These are phyloP conservation scores for Sporobolomyces pararoseus DNA, from an alignment of 768 basidiomycete species.

Conservation along the genomic window DNA sequence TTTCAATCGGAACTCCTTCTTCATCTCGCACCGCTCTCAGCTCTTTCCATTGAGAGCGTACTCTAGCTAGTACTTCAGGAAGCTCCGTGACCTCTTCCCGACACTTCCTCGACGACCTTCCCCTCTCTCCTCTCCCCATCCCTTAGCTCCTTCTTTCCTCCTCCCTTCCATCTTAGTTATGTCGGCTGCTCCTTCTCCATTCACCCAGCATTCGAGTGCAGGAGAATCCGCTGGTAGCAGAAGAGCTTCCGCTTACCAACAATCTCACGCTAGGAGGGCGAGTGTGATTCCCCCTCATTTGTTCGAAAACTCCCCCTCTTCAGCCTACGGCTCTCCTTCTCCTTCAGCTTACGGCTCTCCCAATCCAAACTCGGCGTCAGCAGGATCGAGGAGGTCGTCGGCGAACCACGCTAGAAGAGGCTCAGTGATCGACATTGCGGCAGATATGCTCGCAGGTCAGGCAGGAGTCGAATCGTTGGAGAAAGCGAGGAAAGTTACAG, in stretches of 20 bases:
- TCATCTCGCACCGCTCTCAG: too few species aligned
- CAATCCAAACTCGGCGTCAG: neutral
- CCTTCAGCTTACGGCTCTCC: slow-evolving; percentile 10
- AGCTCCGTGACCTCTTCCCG: too few species aligned
- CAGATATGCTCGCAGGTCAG: slow-evolving; percentile 36
- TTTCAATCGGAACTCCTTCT: too few species aligned
- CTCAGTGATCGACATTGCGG: slow-evolving; percentile 35
- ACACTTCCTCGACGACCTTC: too few species aligned
- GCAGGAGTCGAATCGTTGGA: slow-evolving; percentile 36
- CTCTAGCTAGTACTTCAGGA: too few species aligned
- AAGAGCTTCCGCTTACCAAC: slow-evolving; percentile 8
- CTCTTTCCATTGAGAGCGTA: too few species aligned
- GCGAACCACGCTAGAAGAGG: slow-evolving; percentile 22
- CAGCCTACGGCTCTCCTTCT: neutral
- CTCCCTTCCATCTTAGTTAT: too few species aligned
- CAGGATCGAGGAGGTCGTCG: neutral
- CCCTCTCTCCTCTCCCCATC: too few species aligned
- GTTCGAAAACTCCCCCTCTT: slow-evolving; percentile 11
- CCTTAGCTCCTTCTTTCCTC: too few species aligned
- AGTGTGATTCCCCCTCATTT: slow-evolving; percentile 24
- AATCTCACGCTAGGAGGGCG: slow-evolving; percentile 3
- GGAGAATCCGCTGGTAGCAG: neutral
- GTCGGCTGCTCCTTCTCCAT: too few species aligned
- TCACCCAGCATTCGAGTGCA: slow-evolving; percentile 11
- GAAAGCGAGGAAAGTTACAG: slow-evolving; percentile 47